Percentiles rank a stretch among this genome's conserved stretches.
Evolutionary conservation across 2,329 filamentous ascomycete species (phyloP).

Genomic region (Raffaelea deltoideospora): DNA sequence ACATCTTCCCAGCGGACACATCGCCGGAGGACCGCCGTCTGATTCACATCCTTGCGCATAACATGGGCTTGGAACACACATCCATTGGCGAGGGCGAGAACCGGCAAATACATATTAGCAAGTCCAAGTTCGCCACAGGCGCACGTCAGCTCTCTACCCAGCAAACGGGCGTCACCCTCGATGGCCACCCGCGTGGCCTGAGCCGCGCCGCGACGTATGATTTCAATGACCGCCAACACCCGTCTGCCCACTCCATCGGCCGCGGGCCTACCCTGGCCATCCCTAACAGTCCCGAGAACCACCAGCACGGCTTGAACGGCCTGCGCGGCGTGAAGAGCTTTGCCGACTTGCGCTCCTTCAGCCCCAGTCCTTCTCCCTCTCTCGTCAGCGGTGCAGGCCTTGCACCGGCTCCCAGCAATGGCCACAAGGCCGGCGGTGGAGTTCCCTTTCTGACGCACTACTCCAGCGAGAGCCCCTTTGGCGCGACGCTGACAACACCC

Average conservation of each 20-base stretch:
- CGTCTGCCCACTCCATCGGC: constrained; percentile 44
- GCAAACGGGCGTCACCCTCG: constrained; percentile 51
- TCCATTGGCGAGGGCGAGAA: constrained; percentile 81
- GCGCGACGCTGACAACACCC: constrained; percentile 21
- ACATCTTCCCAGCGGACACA: constrained; percentile 71
- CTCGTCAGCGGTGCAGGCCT: constrained; percentile 35
- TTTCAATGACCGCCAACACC: constrained; percentile 54
- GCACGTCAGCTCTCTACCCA: constrained; percentile 30
- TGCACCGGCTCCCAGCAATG: constrained; percentile 17
- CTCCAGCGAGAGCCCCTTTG: constrained; percentile 19
- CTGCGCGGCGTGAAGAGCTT: constrained; percentile 92
- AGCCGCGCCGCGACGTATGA: constrained; percentile 96
- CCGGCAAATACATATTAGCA: constrained; percentile 81
- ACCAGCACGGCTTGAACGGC: constrained; percentile 51
- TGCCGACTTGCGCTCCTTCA: constrained; percentile 87
- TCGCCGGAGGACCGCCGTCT: constrained; percentile 73
- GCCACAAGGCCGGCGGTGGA: constrained; percentile 13
- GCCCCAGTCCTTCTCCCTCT: constrained; percentile 80
- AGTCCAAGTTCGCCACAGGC: constrained; percentile 31
- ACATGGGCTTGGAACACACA: constrained; percentile 81
- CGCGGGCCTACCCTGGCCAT: constrained; percentile 78
- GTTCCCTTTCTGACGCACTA: constrained; percentile 31
- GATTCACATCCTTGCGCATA: constrained; percentile 87
- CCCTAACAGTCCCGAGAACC: constrained; percentile 58
- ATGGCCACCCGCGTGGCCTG: constrained; percentile 68